Percentiles rank a stretch among this genome's conserved stretches.
Conservation (phyloP, 768 basidiomycete genomes). For the Coprinellus micaceus region DNA sequence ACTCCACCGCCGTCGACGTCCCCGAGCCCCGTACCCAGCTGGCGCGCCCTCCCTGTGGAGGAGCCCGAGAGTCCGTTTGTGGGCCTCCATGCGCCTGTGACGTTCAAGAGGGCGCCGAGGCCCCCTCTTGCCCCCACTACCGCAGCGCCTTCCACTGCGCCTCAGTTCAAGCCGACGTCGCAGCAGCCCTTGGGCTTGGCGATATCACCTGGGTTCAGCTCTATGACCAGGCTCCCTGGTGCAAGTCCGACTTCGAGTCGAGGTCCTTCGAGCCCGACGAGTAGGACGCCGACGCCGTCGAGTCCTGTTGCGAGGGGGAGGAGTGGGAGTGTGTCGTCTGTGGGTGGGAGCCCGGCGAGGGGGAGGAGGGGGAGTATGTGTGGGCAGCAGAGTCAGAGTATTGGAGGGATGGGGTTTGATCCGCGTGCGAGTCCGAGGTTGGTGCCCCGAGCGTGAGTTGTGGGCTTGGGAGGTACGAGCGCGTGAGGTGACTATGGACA, state of each 20-base stretch:
- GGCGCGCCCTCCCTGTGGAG: not conserved
- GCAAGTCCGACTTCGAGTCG: no score
- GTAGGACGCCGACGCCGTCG: no score
- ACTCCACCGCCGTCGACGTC: not conserved
- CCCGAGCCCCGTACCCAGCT: not conserved
- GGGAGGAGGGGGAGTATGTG: no score
- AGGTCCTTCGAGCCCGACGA: no score
- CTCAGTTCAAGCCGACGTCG: conserved; percentile 2
- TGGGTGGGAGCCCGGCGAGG: no score
- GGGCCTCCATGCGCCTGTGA: conserved; percentile 7
- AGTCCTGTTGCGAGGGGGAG: no score
- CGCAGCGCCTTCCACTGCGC: not conserved
- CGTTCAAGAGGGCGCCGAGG: conserved; percentile 3
- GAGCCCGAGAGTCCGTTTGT: not conserved
- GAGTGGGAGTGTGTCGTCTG: no score
- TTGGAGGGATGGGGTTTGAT: not conserved
- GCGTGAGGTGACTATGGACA: no score
- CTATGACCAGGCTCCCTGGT: no score
- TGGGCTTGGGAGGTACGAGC: no score
- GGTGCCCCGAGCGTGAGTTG: conserved; percentile 2
- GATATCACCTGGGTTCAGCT: no score
- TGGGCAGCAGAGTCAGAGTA: not conserved
- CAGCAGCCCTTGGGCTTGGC: conserved; percentile 3
- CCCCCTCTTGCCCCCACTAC: not conserved
- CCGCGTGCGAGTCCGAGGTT: not conserved